Percentiles rank a stretch among this genome's conserved stretches.
These are phyloP conservation scores for Tolypocladium sp. DNA, from an alignment of 2,329 filamentous ascomycete species.

Conservation along the genomic window DNA sequence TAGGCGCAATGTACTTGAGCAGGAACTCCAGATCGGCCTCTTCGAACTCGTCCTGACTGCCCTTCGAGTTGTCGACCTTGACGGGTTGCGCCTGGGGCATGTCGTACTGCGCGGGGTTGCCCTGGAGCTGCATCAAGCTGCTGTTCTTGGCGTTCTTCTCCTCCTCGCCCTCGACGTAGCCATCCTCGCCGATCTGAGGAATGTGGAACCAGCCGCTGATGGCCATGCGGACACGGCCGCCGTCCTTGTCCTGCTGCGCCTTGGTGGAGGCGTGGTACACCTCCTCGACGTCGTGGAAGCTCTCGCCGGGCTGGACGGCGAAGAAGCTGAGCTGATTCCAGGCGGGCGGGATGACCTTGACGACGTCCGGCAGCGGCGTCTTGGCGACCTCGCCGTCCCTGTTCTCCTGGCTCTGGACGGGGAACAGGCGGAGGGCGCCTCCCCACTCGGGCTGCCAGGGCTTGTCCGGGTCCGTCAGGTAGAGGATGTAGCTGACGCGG, in stretches of 20 bases:
- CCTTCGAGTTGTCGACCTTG: conserved; percentile 26
- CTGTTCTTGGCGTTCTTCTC: conserved; percentile 83
- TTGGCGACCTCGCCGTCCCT: conserved; percentile 66
- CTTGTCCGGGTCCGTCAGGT: conserved; percentile 83
- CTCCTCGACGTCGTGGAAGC: conserved; percentile 98
- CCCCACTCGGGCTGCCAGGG: conserved; percentile 91
- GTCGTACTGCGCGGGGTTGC: conserved; percentile 85
- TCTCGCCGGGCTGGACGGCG: conserved; percentile 94
- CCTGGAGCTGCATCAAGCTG: conserved; percentile 85
- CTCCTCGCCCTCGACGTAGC: conserved; percentile 80
- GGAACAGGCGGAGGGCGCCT: conserved; percentile 81
- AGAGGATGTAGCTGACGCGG: conserved; percentile 93
- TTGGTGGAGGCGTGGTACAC: conserved; percentile 66
- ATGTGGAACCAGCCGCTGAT: conserved; percentile 99
- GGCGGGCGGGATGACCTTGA: conserved; percentile 79
- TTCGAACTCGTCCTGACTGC: conserved; percentile 51
- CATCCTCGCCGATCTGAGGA: conserved; percentile 86
- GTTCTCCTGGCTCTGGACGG: conserved; percentile 50
- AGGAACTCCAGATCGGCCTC: conserved; percentile 82
- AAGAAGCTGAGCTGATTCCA: conserved; percentile 99
- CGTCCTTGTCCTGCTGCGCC: conserved; percentile 56
- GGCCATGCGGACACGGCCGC: conserved; percentile 83
- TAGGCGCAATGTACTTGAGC: conserved; percentile 80
- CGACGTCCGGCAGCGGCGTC: conserved; percentile 69
- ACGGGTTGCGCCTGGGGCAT: conserved; percentile 57